Conservation (phyloP, 1,139 yeast species). For the Geotrichum cucujoidarum region DNA sequence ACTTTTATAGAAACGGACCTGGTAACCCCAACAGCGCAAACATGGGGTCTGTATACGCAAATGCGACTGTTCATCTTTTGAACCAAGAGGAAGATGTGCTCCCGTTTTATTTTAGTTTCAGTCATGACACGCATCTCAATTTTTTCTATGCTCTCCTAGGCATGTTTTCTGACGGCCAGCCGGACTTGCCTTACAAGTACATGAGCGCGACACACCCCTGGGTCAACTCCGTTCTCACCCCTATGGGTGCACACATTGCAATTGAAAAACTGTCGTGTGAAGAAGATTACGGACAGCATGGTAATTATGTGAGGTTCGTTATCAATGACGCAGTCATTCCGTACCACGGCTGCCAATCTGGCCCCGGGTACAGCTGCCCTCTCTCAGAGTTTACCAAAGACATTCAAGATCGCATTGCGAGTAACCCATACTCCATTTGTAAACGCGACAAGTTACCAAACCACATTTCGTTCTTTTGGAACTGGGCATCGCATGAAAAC, state of each 20-base stretch:
- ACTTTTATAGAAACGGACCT: constrained; percentile 49
- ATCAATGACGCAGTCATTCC: constrained; percentile 58
- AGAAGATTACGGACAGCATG: constrained; percentile 24
- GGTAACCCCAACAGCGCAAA: constrained; percentile 44
- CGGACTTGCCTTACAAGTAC: constrained; percentile 31
- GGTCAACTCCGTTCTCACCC: constrained; percentile 46
- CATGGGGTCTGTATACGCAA: constrained; percentile 46
- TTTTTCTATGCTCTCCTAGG: constrained; percentile 46
- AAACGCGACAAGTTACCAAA: constrained; percentile 18
- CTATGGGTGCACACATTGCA: constrained; percentile 53
- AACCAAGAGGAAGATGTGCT: constrained; percentile 33
- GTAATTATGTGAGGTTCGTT: constrained; percentile 43
- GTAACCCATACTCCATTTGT: constrained; percentile 7
- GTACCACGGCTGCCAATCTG: constrained; percentile 42
- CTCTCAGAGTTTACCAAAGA: constrained; percentile 20
- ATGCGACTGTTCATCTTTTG: constrained; percentile 47
- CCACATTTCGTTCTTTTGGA: constrained; percentile 22
- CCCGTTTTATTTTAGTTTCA: constrained; percentile 40
- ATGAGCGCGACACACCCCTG: constrained; percentile 36
- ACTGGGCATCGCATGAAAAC: constrained; percentile 17
- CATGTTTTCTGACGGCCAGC: constrained; percentile 38
- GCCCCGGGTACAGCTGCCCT: constrained; percentile 44
- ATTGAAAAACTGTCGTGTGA: constrained; percentile 47
- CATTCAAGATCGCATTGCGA: background rate
- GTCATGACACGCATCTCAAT: constrained; percentile 53